Evolutionary conservation across 1,284 basidiomycete species (phyloP).

Genomic region (Irpex sp.): DNA sequence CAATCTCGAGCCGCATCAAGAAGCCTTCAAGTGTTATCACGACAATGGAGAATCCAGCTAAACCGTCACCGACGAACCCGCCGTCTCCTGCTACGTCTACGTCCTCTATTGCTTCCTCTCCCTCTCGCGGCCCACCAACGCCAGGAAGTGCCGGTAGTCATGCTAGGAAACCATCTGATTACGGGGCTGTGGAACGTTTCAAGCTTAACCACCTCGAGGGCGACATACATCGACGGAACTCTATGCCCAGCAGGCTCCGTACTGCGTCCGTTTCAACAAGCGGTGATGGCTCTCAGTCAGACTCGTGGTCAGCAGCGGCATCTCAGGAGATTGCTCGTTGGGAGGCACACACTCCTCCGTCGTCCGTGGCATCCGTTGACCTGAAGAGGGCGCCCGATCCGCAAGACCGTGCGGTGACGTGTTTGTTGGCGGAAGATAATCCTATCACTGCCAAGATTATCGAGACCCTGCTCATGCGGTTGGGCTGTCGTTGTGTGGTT

Average conservation of each 20-base stretch:
- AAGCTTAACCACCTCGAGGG: slow-evolving; percentile 76
- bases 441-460: slow-evolving; percentile 96
- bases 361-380: slow-evolving; percentile 77
- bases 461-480: slow-evolving; percentile 86
- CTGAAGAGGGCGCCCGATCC: slow-evolving; percentile 67
- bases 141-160: slow-evolving; percentile 62
- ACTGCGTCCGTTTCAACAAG: slow-evolving; percentile 82
- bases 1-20: slow-evolving; percentile 71
- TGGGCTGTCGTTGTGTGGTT: slow-evolving; percentile 92
- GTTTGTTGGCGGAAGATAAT: slow-evolving; percentile 95
- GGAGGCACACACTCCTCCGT: slow-evolving; percentile 52
- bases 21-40: slow-evolving; percentile 80
- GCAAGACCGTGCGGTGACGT: slow-evolving; percentile 80
- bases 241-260: slow-evolving; percentile 83
- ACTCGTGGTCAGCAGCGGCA: slow-evolving; percentile 63
- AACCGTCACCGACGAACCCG: slow-evolving; percentile 59
- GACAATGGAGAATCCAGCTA: slow-evolving; percentile 47
- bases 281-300: slow-evolving; percentile 74
- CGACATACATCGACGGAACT: slow-evolving; percentile 69
- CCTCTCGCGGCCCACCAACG: slow-evolving; percentile 77
- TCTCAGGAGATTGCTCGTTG: slow-evolving; percentile 50
- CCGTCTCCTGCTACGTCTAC: slow-evolving; percentile 91
- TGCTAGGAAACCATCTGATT: slow-evolving; percentile 80
- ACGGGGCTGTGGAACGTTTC: slow-evolving; percentile 81
- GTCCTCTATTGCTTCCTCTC: slow-evolving; percentile 90